A percentile compares a stretch with the other conserved stretches of the same genome.
Evolutionary conservation across 2,329 filamentous ascomycete species (phyloP).

Genomic region (Ophiostoma triangulosporum): DNA sequence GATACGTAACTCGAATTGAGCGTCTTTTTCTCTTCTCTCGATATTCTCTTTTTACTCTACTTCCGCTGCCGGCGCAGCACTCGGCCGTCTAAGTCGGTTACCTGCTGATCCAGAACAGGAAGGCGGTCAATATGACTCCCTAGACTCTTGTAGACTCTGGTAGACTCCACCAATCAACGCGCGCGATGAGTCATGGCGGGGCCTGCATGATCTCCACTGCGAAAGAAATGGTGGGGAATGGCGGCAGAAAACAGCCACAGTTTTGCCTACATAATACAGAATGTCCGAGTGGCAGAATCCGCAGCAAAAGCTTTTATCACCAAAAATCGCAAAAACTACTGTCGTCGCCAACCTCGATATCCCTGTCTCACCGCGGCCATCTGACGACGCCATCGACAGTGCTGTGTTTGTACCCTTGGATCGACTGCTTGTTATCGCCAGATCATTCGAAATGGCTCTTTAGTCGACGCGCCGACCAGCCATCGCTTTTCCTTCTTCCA

Average conservation of each 20-base stretch:
- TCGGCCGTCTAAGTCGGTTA: neutral
- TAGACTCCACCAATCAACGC: conserved; percentile 1
- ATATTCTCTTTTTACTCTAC: neutral
- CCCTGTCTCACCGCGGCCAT: neutral
- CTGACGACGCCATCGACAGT: neutral
- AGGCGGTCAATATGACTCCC: conserved; percentile 5
- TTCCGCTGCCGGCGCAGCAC: neutral
- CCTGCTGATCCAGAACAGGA: neutral
- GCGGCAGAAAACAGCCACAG: conserved; percentile 10
- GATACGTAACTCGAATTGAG: neutral
- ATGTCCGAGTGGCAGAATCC: neutral
- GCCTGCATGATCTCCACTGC: neutral
- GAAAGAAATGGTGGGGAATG: conserved; percentile 1
- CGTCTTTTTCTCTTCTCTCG: neutral
- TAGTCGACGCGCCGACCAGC: neutral
- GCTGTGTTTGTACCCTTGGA: neutral
- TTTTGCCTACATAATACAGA: neutral
- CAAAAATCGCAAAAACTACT: neutral
- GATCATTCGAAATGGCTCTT: neutral
- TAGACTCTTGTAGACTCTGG: neutral
- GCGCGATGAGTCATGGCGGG: conserved; percentile 8
- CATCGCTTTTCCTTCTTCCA: neutral
- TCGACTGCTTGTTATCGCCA: neutral
- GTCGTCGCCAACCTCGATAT: conserved; percentile 7
- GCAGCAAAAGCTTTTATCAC: conserved; percentile 6